Evolutionary conservation across 2,329 filamentous ascomycete genomes (phyloP).

Genomic region (Cercospora brassicicola): DNA sequence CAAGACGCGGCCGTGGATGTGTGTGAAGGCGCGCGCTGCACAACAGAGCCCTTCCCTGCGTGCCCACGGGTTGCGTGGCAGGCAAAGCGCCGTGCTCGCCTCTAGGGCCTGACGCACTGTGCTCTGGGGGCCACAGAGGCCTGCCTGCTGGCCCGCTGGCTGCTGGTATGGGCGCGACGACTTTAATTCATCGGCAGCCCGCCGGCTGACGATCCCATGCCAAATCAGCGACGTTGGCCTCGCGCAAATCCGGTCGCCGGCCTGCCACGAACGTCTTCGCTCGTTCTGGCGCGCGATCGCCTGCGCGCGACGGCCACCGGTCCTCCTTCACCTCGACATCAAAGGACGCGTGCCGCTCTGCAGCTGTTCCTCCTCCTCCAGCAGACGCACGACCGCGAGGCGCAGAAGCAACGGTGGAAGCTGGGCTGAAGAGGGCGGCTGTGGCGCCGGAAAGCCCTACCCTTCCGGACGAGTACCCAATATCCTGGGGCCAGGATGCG

Average conservation of each 20-base stretch:
- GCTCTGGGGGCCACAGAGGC: not conserved
- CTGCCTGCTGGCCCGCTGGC: not conserved
- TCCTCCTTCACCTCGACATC: not conserved
- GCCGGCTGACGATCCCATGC: not conserved
- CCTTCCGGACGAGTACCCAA: conserved; percentile 2
- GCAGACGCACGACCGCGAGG: not conserved
- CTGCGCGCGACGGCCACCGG: not conserved
- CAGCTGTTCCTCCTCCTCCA: not conserved
- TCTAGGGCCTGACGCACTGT: not conserved
- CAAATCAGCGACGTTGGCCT: not conserved
- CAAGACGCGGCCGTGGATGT: not conserved
- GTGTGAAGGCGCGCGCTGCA: not conserved
- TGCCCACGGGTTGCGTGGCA: not conserved
- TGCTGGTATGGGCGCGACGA: not conserved
- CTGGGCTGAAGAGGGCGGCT: conserved; percentile 1
- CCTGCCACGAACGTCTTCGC: not conserved
- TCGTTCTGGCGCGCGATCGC: not conserved
- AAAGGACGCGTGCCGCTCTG: not conserved
- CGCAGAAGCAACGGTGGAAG: not conserved
- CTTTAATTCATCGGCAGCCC: not conserved
- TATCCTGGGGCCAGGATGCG: conserved; percentile 14
- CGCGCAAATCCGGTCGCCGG: not conserved
- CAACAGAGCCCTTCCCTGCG: not conserved
- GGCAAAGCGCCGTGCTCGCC: not conserved
- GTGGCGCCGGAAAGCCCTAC: conserved; percentile 11